Evolutionary conservation across 257 asterid species (phyloP).

Genomic region (Ilex aquifolium): DNA sequence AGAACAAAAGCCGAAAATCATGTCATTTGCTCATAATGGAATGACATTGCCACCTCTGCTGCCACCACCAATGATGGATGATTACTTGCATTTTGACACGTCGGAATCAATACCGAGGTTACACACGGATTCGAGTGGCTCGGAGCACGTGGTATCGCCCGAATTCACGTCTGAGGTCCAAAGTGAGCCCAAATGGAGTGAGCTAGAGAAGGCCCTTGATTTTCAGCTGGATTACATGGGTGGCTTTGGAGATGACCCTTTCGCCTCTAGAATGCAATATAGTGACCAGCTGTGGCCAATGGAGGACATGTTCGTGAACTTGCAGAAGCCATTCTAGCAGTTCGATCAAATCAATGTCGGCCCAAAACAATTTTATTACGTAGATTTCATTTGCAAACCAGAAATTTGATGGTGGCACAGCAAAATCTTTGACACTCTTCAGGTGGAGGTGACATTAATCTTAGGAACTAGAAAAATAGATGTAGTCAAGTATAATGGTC

Average conservation of each 20-base stretch:
- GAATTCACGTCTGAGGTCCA: constrained; percentile 60
- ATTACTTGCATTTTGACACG: constrained; percentile 39
- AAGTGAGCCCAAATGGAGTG: constrained; percentile 53
- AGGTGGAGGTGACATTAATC: too few species aligned
- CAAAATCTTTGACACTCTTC: too few species aligned
- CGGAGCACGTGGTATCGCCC: constrained; percentile 81
- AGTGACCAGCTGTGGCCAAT: constrained; percentile 49
- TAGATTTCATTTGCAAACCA: too few species aligned
- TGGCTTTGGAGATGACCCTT: constrained; percentile 18
- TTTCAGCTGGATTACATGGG: constrained; percentile 54
- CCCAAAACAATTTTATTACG: too few species aligned
- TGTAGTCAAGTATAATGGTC: too few species aligned
- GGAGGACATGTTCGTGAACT: constrained; percentile 51
- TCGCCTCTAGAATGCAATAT: constrained; percentile 39
- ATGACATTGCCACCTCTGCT: background rate
- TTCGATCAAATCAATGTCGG: too few species aligned
- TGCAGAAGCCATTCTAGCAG: constrained; percentile 53
- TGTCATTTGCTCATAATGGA: constrained; percentile 5
- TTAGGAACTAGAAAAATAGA: too few species aligned
- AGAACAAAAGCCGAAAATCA: constrained; percentile 36
- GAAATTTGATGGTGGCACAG: too few species aligned
- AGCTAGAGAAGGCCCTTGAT: constrained; percentile 53
- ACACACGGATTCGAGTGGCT: constrained; percentile 75
- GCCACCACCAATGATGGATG: background rate
- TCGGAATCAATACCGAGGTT: constrained; percentile 71